These are phyloP conservation scores for Cubamyces sp. DNA, from an alignment of 768 basidiomycete genomes.

Conservation along the genomic window DNA sequence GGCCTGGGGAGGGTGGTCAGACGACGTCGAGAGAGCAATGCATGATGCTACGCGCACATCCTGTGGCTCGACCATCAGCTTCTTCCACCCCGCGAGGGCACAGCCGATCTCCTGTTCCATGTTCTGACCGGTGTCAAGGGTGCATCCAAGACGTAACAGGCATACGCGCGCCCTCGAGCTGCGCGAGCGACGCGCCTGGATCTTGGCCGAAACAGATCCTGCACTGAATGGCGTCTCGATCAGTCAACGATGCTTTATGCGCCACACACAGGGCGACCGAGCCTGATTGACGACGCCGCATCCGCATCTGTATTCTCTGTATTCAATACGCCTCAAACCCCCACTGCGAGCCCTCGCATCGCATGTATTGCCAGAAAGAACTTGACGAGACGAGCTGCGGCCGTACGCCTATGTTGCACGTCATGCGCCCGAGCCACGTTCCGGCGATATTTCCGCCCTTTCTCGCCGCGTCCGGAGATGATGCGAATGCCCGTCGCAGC, in stretches of 20 bases:
- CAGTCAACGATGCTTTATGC: not conserved
- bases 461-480: conserved; percentile 6
- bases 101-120: not conserved
- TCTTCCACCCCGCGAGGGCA: not conserved
- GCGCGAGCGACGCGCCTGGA: not conserved
- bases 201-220: not conserved
- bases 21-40: not conserved
- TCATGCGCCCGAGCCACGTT: conserved; percentile 3
- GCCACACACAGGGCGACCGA: too few species aligned
- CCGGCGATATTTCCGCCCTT: conserved; percentile 1
- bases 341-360: too few species aligned
- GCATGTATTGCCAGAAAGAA: too few species aligned
- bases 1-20: conserved; percentile 1
- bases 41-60: not conserved
- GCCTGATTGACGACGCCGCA: too few species aligned
- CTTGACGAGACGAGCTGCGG: not conserved
- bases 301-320: too few species aligned
- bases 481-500: not conserved
- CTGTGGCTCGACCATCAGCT: not conserved
- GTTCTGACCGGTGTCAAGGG: too few species aligned
- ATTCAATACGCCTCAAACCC: too few species aligned
- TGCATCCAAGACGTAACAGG: conserved; percentile 9
- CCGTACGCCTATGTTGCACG: not conserved
- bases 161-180: not conserved
- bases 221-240: not conserved